These are phyloP conservation scores for Penicillium silybi DNA, from an alignment of 495 filamentous ascomycete genomes.

Conservation along the genomic window DNA sequence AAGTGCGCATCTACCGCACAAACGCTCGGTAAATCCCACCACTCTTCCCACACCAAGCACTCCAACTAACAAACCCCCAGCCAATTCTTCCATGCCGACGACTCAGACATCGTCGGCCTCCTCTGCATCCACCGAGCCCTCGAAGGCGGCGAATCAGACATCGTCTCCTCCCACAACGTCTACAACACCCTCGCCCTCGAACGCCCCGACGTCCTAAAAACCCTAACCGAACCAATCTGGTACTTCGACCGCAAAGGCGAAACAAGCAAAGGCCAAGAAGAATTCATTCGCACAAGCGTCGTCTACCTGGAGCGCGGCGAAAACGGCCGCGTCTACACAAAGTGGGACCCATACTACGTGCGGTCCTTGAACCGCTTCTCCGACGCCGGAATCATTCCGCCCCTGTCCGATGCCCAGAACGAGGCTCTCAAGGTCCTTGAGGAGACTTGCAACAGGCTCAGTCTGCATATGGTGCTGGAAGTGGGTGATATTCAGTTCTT, in stretches of 20 bases:
- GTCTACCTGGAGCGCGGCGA: slow-evolving; percentile 65
- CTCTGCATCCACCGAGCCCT: slow-evolving; percentile 76
- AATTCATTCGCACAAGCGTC: slow-evolving; percentile 68
- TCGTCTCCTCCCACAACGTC: slow-evolving; percentile 74
- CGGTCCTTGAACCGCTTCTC: slow-evolving; percentile 64
- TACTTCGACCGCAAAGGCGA: slow-evolving; percentile 96
- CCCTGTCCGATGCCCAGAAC: slow-evolving; percentile 58
- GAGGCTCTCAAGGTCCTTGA: slow-evolving; percentile 65
- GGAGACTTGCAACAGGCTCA: slow-evolving; percentile 57
- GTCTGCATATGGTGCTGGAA: slow-evolving; percentile 74
- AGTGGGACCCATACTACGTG: slow-evolving; percentile 80
- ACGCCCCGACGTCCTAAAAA: slow-evolving; percentile 73
- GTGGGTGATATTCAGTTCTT: slow-evolving; percentile 79
- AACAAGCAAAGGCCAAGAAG: slow-evolving; percentile 65
- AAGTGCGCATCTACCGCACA: slow-evolving; percentile 79
- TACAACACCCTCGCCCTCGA: slow-evolving; percentile 75
- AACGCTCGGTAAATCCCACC: slow-evolving; percentile 58
- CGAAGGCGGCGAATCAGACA: slow-evolving; percentile 81
- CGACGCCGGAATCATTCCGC: slow-evolving; percentile 61
- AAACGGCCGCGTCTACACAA: slow-evolving; percentile 51
- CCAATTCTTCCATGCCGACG: slow-evolving; percentile 77
- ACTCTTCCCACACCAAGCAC: neutral
- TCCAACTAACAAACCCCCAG: slow-evolving; percentile 6
- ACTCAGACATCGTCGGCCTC: slow-evolving; percentile 78
- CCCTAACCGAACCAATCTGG: slow-evolving; percentile 75